Evolutionary conservation across 2,329 filamentous ascomycete genomes (phyloP).

Genomic region (Verruconis gallopava): DNA sequence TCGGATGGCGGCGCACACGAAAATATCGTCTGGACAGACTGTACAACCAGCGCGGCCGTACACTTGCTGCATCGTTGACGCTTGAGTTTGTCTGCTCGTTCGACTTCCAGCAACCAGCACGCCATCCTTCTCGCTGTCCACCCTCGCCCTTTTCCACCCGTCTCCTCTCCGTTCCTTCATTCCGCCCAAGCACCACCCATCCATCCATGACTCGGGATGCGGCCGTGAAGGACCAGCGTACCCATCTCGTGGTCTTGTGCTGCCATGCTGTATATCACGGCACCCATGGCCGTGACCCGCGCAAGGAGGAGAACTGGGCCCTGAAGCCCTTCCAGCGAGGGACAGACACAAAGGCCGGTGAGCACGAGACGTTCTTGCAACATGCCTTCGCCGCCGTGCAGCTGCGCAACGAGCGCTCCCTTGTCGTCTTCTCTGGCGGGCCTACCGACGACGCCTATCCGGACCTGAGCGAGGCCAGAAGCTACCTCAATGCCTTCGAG

Average conservation of each 20-base stretch:
- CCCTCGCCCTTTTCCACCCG: too few species aligned
- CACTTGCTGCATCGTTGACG: too few species aligned
- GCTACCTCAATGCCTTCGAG: constrained; percentile 21
- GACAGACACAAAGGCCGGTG: constrained; percentile 38
- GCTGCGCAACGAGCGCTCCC: neutral
- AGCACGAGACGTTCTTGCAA: constrained; percentile 65
- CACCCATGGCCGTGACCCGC: constrained; percentile 18
- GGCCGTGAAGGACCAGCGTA: neutral
- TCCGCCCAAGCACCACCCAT: too few species aligned
- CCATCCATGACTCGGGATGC: neutral
- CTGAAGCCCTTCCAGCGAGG: constrained; percentile 59
- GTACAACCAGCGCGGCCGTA: too few species aligned
- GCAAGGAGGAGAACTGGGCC: constrained; percentile 39
- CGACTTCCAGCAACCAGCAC: too few species aligned
- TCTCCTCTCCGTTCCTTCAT: too few species aligned
- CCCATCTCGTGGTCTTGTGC: constrained; percentile 58
- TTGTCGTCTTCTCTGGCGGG: constrained; percentile 60
- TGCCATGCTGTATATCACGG: constrained; percentile 71
- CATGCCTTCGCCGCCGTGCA: constrained; percentile 32
- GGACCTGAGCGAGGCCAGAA: constrained; percentile 22
- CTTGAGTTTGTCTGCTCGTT: too few species aligned
- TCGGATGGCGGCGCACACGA: too few species aligned
- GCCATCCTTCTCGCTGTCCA: too few species aligned
- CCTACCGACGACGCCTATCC: constrained; percentile 18
- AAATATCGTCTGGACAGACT: too few species aligned